phyloP scores from a whole-genome alignment of 768 basidiomycete genomes.

The Mycena pura region DNA sequence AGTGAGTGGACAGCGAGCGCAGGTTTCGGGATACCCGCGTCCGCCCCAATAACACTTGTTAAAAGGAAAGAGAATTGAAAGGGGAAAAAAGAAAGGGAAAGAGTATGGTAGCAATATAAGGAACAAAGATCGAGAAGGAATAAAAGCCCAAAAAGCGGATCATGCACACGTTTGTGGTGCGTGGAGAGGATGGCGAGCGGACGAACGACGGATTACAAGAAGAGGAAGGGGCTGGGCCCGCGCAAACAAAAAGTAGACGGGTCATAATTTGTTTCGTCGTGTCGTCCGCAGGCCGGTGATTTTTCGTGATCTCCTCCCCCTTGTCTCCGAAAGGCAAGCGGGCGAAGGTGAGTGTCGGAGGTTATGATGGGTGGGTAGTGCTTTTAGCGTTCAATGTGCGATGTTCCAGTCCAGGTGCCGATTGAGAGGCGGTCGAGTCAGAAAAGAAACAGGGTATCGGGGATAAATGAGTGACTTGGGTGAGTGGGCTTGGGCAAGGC shows the following conservation, averaged over 20 bases:
- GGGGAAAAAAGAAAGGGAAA: neutral
- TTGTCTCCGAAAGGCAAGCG: neutral
- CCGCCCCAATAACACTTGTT: conserved; percentile 24
- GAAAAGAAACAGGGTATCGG: conserved; percentile 21
- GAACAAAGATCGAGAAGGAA: conserved; percentile 11
- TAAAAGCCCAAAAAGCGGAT: conserved; percentile 23
- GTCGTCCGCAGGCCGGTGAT: conserved; percentile 21
- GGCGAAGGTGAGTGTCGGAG: conserved; percentile 18
- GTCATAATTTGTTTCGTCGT: conserved; percentile 24
- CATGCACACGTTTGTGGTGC: neutral
- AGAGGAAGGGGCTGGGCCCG: conserved; percentile 19
- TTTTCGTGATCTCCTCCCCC: conserved; percentile 14
- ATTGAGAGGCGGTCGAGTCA: neutral
- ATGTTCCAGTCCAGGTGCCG: conserved; percentile 25
- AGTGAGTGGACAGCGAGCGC: conserved; percentile 26
- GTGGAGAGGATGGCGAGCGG: conserved; percentile 15
- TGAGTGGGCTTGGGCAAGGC: too few species aligned
- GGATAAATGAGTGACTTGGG: conserved; percentile 16
- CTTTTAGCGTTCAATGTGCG: conserved; percentile 24
- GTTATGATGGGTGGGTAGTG: conserved; percentile 4
- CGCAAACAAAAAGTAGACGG: conserved; percentile 23
- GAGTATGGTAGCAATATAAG: conserved; percentile 8
- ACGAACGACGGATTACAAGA: conserved; percentile 18
- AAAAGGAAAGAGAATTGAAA: conserved; percentile 5
- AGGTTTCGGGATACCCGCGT: conserved; percentile 11